A percentile compares a stretch with the other conserved stretches of the same genome.
Evolutionary conservation across 805 yeast species (phyloP).

Genomic region (Saturnispora sekii): DNA sequence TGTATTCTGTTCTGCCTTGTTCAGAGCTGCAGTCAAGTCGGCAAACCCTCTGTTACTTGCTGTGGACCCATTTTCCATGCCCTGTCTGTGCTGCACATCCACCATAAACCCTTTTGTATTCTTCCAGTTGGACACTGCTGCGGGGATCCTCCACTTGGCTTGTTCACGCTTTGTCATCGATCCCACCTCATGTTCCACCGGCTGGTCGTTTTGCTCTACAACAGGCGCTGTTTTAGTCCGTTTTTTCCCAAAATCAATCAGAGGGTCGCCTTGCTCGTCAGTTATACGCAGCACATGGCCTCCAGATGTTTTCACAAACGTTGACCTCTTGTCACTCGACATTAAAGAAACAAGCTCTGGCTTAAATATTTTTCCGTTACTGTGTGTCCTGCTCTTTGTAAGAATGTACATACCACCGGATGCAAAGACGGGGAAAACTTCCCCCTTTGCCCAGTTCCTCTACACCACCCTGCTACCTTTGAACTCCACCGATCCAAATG

Average conservation of each 20-base stretch:
- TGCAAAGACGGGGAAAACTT: slow-evolving; percentile 17
- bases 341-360: background rate
- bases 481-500: slow-evolving; percentile 28
- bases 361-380: background rate
- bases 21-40: slow-evolving; percentile 61
- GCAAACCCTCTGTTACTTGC: slow-evolving; percentile 42
- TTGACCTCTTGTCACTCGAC: slow-evolving; percentile 7
- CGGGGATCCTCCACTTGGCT: slow-evolving; percentile 78
- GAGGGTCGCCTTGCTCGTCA: slow-evolving; percentile 67
- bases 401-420: slow-evolving; percentile 28
- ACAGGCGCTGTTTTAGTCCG: slow-evolving; percentile 58
- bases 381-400: background rate
- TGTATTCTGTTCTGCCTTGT: slow-evolving; percentile 53
- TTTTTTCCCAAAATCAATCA: slow-evolving; percentile 72
- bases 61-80: slow-evolving; percentile 35
- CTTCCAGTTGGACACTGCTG: slow-evolving; percentile 92
- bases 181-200: slow-evolving; percentile 56
- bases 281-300: slow-evolving; percentile 51
- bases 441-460: slow-evolving; percentile 22
- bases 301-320: slow-evolving; percentile 22
- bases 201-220: slow-evolving; percentile 46
- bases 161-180: slow-evolving; percentile 63
- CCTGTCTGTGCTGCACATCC: slow-evolving; percentile 59
- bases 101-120: slow-evolving; percentile 86
- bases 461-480: slow-evolving; percentile 25